Base-by-base conservation (phyloP, 2,329 filamentous ascomycete species). In the Alternaria dauci region DNA sequence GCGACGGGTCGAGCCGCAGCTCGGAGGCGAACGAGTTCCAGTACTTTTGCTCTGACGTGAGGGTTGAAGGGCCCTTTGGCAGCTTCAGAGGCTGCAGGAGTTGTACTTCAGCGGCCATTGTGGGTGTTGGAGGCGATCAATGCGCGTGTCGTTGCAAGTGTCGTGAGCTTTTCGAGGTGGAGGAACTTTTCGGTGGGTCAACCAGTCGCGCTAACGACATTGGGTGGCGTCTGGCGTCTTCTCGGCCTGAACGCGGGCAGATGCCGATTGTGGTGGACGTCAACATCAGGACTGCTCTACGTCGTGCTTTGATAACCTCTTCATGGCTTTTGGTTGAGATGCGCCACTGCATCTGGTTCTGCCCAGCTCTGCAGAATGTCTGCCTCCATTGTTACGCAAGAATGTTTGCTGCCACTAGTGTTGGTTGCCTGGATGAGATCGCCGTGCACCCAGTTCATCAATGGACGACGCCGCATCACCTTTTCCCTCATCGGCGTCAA, bases 11-110 rank as follows among this genome's bases (percentile, higher is more conserved):
- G 63, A 98, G 89, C 63, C 94, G 89, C 59, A 96, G 88, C 68
- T 94, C 92, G 70, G 94, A 95, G 81, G 92, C 93, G 84, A 99
- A 99, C 12, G 91, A 90, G 76, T 91, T 91, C 96, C 96, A 99
- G 85, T 98, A 98, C 68, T 90, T 87, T 81, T 98, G 94, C 82
- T 99, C 95, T 32, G 94, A 90, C 6, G 94, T 97, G 48, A 94
- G 82, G 55, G 92, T 90, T 41, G 91, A 89, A 58, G 93, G 93
- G 52, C 92, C 92, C 65, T 91, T 87, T 58, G 94, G 89, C 75
- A 96, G 87, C 85, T 93, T 96, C 75, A 96, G 83, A 78, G 90
- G 90, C 78, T 89, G 89, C 68, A 96, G 83, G 62, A 91, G 91
- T 79, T 88, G 87, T 73, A 96, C 91, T 82, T 93, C 89, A 74